Base-by-base conservation (phyloP, 768 basidiomycete genomes). In the Boletus sp. region DNA sequence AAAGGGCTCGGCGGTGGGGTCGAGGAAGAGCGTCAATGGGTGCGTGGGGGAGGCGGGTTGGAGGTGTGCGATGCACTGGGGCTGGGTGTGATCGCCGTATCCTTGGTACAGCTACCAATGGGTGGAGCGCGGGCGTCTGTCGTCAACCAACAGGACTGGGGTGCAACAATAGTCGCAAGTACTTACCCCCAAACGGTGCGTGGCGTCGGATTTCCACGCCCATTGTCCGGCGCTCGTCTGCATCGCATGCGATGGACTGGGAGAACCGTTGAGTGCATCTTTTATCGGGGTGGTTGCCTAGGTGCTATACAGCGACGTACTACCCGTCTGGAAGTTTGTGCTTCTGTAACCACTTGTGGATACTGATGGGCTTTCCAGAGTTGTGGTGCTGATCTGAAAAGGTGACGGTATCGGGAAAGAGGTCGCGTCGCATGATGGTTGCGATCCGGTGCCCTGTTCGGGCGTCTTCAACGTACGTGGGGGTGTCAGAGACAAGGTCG, bases 341-440 rank as follows among this genome's bases (percentile, higher is more conserved):
- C 35, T 50, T 57, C 32, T 50, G 50, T 32, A 57, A 36, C 63
- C 63, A 65, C 33, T 57, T 65, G 39, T 48, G 55, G 28, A 64
- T 15, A 42, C 44, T 47, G 39, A 61, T 40, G 5, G 59, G 42
- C 28, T 55, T 47, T 4, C 55, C 48, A 7, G 45, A 17, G 30
- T 39, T 24, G n/a, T 42, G 20, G 7, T 50, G 40, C 41, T 37
- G 40, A 32, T 52, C 47, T 12, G 51, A 24, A 39, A 64, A 61
- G 3, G 55, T 57, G n/a, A 64, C 40, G 11, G 50, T 64, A 36
- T 61, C 63, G 10, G 63, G 53, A 29, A 64, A 45, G 53, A 61
- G 36, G 14, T 61, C 39, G 5, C 39, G 54, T 33, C 54, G 52
- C 0, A 46, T 48, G 17, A 56, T 30, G 6, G 46, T 46, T 15